A percentile compares a stretch with the other conserved stretches of the same genome.
phyloP scores from a whole-genome alignment of 495 filamentous ascomycete genomes.

The Trypethelium eluteriae region DNA sequence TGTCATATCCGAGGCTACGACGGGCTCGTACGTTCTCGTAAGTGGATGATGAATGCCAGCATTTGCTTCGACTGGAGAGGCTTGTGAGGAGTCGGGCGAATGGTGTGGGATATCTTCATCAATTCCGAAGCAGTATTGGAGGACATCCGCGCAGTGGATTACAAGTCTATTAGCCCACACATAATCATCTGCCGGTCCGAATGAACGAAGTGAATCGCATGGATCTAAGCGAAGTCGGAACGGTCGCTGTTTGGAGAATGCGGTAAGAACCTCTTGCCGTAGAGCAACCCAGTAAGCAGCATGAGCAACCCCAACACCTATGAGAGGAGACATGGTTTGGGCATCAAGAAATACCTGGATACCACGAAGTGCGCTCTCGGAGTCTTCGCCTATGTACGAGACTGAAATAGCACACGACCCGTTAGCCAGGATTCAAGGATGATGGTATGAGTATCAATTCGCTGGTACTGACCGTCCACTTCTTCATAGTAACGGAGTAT shows the following conservation, averaged over 20 bases:
- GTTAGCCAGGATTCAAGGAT: slow-evolving; percentile 13
- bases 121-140: background rate
- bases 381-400: slow-evolving; percentile 29
- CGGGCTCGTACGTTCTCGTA: too few species aligned
- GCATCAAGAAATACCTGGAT: slow-evolving; percentile 44
- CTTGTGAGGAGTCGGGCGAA: too few species aligned
- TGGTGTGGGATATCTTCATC: background rate
- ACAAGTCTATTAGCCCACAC: background rate
- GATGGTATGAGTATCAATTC: background rate
- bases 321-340: slow-evolving; percentile 33
- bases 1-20: too few species aligned
- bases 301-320: slow-evolving; percentile 34
- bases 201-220: slow-evolving; percentile 38
- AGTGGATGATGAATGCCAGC: too few species aligned
- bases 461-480: slow-evolving; percentile 44
- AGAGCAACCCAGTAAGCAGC: slow-evolving; percentile 53
- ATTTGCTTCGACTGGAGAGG: too few species aligned
- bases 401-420: slow-evolving; percentile 21
- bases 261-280: slow-evolving; percentile 50
- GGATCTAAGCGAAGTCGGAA: slow-evolving; percentile 33
- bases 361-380: slow-evolving; percentile 44
- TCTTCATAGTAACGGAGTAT: slow-evolving; percentile 58
- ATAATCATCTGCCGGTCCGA: background rate
- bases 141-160: background rate
- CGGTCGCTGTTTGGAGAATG: slow-evolving; percentile 44